Percentiles rank a stretch among this genome's conserved stretches.
Evolutionary conservation across 2,329 filamentous ascomycete genomes (phyloP).

Genomic region (Pseudopithomyces maydicus): DNA sequence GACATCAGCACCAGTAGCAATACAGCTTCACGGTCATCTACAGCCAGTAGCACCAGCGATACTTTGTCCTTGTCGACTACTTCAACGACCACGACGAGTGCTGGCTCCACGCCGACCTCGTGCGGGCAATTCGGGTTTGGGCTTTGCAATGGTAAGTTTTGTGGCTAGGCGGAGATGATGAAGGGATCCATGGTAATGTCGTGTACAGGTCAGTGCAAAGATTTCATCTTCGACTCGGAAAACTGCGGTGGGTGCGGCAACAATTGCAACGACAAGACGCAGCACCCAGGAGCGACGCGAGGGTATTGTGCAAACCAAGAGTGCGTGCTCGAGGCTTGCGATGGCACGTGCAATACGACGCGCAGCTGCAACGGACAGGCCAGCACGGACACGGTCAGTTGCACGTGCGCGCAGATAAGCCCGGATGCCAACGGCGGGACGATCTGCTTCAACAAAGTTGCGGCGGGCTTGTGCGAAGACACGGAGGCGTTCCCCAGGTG

Average conservation of each 20-base stretch:
- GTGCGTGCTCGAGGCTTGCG: slow-evolving; percentile 34
- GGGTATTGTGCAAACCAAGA: slow-evolving; percentile 39
- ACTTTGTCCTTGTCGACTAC: slow-evolving; percentile 5
- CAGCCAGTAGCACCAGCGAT: not conserved
- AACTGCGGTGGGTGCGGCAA: slow-evolving; percentile 38
- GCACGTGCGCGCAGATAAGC: slow-evolving; percentile 33
- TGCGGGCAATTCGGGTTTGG: not conserved
- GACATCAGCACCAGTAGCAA: not conserved
- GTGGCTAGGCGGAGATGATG: not conserved
- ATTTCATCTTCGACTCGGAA: slow-evolving; percentile 21
- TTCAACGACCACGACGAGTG: slow-evolving; percentile 1
- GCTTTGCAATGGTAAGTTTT: slow-evolving; percentile 16
- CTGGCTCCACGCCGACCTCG: not conserved
- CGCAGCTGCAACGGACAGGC: slow-evolving; percentile 25
- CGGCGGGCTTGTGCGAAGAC: slow-evolving; percentile 11
- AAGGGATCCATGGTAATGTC: slow-evolving; percentile 4
- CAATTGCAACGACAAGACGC: slow-evolving; percentile 22
- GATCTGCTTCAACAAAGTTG: slow-evolving; percentile 34
- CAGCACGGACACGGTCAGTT: slow-evolving; percentile 14
- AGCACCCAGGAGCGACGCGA: not conserved
- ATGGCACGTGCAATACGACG: slow-evolving; percentile 32
- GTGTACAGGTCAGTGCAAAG: slow-evolving; percentile 27
- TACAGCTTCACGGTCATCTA: not conserved
- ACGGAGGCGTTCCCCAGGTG: slow-evolving; percentile 12
- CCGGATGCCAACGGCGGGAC: slow-evolving; percentile 18